Evolutionary conservation across 495 filamentous ascomycete species (phyloP).

Genomic region (Elasticomyces elasticus): DNA sequence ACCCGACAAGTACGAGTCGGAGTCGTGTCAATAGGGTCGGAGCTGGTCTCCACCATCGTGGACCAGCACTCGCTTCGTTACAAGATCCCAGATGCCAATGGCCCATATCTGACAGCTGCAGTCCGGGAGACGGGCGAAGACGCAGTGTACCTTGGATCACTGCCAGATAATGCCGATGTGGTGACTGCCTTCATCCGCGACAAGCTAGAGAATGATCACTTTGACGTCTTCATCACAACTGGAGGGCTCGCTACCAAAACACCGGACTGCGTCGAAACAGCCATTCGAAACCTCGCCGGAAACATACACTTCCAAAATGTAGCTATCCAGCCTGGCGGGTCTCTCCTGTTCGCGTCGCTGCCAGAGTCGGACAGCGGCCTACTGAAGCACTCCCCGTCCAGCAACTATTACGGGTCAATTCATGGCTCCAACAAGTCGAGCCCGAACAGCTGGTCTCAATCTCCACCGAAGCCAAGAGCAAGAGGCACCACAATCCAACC

Average conservation of each 20-base stretch:
- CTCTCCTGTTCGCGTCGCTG: background rate
- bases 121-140: constrained; percentile 11
- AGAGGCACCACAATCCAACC: background rate
- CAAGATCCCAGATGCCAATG: constrained; percentile 11
- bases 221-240: constrained; percentile 3
- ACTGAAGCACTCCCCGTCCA: background rate
- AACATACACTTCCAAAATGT: background rate
- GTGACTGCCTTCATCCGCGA: constrained; percentile 2
- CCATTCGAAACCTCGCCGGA: background rate
- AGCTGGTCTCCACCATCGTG: background rate
- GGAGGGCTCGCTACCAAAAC: background rate
- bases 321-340: constrained; percentile 1
- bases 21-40: constrained; percentile 3
- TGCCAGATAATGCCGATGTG: background rate
- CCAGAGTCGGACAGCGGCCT: background rate
- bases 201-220: background rate
- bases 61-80: background rate
- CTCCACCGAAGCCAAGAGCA: background rate
- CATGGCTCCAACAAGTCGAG: background rate
- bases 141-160: background rate
- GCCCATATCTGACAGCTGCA: constrained; percentile 8
- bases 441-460: background rate
- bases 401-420: too few species aligned
- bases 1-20: constrained; percentile 1
- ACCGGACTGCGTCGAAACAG: background rate